Evolutionary conservation across 2,329 filamentous ascomycete genomes (phyloP), one percentile per base, ranked within the genome.

Genomic region (Fusarium sublunatum): DNA sequence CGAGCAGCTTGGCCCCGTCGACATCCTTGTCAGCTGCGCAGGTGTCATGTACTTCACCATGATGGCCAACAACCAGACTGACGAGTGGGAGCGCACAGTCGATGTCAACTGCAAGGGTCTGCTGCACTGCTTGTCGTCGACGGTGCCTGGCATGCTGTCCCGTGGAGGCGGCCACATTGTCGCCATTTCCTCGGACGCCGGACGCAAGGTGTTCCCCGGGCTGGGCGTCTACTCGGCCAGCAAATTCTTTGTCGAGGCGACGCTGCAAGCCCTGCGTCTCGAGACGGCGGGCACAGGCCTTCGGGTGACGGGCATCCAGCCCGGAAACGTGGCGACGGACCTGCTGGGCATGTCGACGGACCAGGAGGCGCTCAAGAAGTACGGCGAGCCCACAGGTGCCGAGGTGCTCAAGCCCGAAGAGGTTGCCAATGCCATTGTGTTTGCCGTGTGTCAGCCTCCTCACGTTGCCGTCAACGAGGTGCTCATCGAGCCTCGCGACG

Each of bases 41-140:
- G 91, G 91, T 32, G 91, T 94, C 72, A 94, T 94, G 91, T 94
- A 94, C 79, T 94, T 88, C 77, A 93, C 91, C 51, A 88, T 93
- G 87, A 93, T 94, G 91, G 86, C 88, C 53, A 93, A 93, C 72
- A 83, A 80, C 13, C 84, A 90, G 63, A 85, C 81, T 0, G 89
- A 91, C 6, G 88, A 94, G 69, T 94, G 91, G 91, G 88, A 93
- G 63, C 88, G 86, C 55, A 93, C 91, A 0, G 90, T 94, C 38
- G 91, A 93, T 69, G 90, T 94, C 67, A 94, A 94, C 79, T 93
- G 91, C 86, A 93, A 93, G 77, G 91, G 91, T 34, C 82, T 94
- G 2, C 79, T 93, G 50, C 84, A 94, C 80, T 88, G 87, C 65
- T 81, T 94, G 4, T 85, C 89, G 0, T 83, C 88, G 2, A 86